Conservation (phyloP, 345 rosid genomes). For the Abelmoschus esculentus region DNA sequence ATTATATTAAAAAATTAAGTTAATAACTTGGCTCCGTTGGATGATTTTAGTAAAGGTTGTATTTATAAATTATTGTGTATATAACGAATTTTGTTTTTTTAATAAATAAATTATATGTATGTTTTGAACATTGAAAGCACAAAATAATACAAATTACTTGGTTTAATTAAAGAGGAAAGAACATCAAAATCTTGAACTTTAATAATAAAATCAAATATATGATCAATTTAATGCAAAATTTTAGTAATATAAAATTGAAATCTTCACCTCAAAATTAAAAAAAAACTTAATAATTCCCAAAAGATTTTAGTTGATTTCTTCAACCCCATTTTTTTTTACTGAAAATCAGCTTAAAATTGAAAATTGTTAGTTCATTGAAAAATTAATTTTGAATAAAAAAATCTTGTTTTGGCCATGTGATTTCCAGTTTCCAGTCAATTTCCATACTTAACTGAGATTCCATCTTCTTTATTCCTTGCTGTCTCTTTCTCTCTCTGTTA, state of each 20-base stretch:
- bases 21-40: no score
- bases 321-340: background rate
- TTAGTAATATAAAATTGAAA: no score
- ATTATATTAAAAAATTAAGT: no score
- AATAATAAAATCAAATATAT: background rate
- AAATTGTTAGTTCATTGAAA: background rate
- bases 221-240: no score
- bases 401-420: background rate
- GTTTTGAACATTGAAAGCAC: no score
- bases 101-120: no score
- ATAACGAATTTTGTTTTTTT: no score
- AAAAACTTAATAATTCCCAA: no score
- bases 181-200: background rate
- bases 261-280: no score
- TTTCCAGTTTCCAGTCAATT: conserved; percentile 13
- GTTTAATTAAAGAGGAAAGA: background rate
- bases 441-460: background rate
- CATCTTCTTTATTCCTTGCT: background rate
- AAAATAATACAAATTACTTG: no score
- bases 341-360: background rate
- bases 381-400: background rate
- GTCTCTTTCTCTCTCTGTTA: background rate
- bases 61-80: no score
- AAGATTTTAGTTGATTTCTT: background rate
- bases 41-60: no score